These are phyloP conservation scores for Fusarium sambucinum DNA, from an alignment of 2,329 filamentous ascomycete species.

Conservation along the genomic window DNA sequence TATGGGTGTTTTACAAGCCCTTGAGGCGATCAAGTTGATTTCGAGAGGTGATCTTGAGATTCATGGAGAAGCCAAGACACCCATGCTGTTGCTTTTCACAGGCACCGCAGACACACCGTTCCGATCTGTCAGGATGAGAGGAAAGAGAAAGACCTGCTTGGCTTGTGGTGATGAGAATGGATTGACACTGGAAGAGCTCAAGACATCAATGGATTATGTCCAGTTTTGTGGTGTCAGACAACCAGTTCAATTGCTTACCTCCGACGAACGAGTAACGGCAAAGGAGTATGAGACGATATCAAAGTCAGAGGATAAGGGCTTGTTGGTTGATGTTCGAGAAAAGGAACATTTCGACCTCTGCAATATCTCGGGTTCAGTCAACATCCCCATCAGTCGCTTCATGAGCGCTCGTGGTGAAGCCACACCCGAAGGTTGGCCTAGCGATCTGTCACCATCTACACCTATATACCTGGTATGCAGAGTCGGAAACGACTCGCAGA, in stretches of 20 bases:
- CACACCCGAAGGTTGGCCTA: constrained; percentile 55
- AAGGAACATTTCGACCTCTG: constrained; percentile 87
- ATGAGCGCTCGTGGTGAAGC: constrained; percentile 61
- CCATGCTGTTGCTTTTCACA: constrained; percentile 63
- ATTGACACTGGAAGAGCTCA: constrained; percentile 73
- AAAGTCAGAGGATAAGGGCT: constrained; percentile 52
- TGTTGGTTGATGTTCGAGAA: constrained; percentile 86
- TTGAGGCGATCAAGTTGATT: constrained; percentile 90
- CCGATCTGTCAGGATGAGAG: constrained; percentile 79
- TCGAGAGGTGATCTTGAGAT: constrained; percentile 54
- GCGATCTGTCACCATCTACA: constrained; percentile 54
- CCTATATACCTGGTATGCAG: constrained; percentile 80
- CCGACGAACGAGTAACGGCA: constrained; percentile 76
- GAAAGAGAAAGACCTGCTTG: constrained; percentile 76
- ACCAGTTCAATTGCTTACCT: constrained; percentile 67
- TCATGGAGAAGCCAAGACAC: constrained; percentile 40
- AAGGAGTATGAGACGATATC: constrained; percentile 64
- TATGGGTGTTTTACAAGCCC: constrained; percentile 92
- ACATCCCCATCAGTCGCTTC: constrained; percentile 70
- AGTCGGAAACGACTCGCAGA: constrained; percentile 82
- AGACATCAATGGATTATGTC: constrained; percentile 79
- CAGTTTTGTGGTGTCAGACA: constrained; percentile 80
- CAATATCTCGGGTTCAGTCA: constrained; percentile 79
- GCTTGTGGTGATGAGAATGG: constrained; percentile 74
- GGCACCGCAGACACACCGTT: constrained; percentile 65